phyloP scores from a whole-genome alignment of 2,329 filamentous ascomycete genomes.

The Cytospora paraplurivora region DNA sequence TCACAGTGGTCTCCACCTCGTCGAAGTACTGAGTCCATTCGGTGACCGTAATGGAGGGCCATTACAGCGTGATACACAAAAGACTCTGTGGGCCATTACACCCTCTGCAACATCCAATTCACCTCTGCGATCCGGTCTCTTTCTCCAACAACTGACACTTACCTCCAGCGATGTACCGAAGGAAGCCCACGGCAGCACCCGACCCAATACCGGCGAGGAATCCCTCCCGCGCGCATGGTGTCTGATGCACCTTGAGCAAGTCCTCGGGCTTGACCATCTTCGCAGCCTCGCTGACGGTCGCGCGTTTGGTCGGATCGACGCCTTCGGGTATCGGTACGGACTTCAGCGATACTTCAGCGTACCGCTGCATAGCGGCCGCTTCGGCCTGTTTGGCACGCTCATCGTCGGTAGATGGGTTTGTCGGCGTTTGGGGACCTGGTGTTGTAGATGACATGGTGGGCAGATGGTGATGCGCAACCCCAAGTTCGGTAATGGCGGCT shows the following conservation, averaged over 20 bases:
- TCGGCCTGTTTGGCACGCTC: slow-evolving; percentile 12
- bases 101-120: background rate
- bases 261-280: slow-evolving; percentile 68
- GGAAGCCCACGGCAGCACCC: slow-evolving; percentile 73
- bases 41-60: background rate
- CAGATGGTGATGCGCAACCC: background rate
- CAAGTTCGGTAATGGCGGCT: background rate
- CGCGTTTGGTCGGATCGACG: slow-evolving; percentile 30
- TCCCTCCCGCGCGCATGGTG: slow-evolving; percentile 82
- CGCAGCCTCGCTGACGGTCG: slow-evolving; percentile 62
- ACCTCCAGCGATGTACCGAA: slow-evolving; percentile 78
- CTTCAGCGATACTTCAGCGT: slow-evolving; percentile 29
- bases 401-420: slow-evolving; percentile 5
- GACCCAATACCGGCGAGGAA: slow-evolving; percentile 80
- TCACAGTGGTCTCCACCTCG: background rate
- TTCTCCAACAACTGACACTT: background rate
- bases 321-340: slow-evolving; percentile 27
- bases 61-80: background rate
- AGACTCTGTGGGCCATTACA: background rate
- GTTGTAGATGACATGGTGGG: slow-evolving; percentile 20
- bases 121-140: background rate
- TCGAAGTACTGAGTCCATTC: background rate
- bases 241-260: slow-evolving; percentile 71
- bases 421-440: background rate
- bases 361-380: slow-evolving; percentile 26